Conservation (phyloP, 1,139 yeast genomes). For the Pichia kudriavzevii region DNA sequence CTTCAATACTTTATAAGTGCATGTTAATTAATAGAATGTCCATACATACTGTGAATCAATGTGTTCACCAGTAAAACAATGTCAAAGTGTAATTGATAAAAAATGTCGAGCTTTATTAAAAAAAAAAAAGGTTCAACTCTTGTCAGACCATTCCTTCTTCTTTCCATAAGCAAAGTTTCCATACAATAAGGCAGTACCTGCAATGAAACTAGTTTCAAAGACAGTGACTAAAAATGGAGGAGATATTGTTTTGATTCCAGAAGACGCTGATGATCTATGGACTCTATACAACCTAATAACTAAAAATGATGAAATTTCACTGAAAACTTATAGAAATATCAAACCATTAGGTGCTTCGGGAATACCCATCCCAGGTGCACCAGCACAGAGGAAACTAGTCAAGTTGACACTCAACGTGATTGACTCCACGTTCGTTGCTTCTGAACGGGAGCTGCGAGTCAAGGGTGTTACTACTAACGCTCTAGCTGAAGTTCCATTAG, state of each 20-base stretch:
- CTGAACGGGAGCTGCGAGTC: constrained; percentile 68
- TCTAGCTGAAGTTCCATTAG: constrained; percentile 72
- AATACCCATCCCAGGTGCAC: constrained; percentile 12
- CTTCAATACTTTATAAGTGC: no score
- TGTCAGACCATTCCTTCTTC: no score
- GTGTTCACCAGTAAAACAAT: no score
- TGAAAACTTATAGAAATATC: constrained; percentile 62
- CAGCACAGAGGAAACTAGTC: constrained; percentile 46
- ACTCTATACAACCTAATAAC: constrained; percentile 73
- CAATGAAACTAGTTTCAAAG: constrained; percentile 48
- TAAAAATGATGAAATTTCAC: constrained; percentile 64
- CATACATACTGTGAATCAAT: no score
- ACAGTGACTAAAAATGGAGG: constrained; percentile 39
- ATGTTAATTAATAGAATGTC: no score
- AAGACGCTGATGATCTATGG: constrained; percentile 92
- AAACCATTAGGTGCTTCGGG: constrained; percentile 32
- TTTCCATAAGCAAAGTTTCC: no score
- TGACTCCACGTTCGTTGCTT: constrained; percentile 47
- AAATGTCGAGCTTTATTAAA: no score
- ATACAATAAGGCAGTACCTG: no score
- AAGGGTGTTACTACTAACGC: constrained; percentile 74
- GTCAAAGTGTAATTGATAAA: no score
- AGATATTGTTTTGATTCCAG: constrained; percentile 59
- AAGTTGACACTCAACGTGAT: constrained; percentile 10
- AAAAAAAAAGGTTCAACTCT: no score